Base-by-base conservation (phyloP, 495 filamentous ascomycete species). In the Lasiosphaeria hispida region DNA sequence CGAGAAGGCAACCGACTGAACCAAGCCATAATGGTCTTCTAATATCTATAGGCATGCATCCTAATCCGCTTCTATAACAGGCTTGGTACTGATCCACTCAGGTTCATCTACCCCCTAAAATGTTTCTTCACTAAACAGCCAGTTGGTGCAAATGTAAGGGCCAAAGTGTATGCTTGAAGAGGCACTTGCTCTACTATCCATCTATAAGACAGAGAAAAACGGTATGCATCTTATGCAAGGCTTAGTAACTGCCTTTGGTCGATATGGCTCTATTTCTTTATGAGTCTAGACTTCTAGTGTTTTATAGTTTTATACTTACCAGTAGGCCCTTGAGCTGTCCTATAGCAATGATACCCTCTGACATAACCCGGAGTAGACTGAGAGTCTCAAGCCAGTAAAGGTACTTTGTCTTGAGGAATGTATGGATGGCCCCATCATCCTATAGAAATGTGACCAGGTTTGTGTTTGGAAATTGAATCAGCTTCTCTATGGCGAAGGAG, bases 141-240 rank as follows among this genome's bases (percentile, higher is more conserved):
- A 6, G 69, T 17, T 30, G 60, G 60, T 18, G 30, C 42, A 23
- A 62, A 62, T n/a, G 55, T 7, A 17, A 62, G 55, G 3, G 60
- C 60, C 14, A 55, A 55, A 11, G 40, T 14, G 50, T 62, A 62
- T 17, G 50, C 37, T 42, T 62, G 55, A 14, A 62, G 60, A 17
- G 69, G 51, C 37, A n/a, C n/a, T n/a, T n/a, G n/a, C n/a, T n/a
- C n/a, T n/a, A n/a, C n/a, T n/a, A n/a, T n/a, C n/a, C n/a, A 54
- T 34, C 50, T 18, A 8, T 50, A 74, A 59, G 47, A 77, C 10
- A 60, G 60, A 37, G 69, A 53, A 52, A 78, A 76, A 11, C 71
- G 62, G 14, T 53, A 54, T 1, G 60, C 63, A 58, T 68, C 51
- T 45, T 48, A 14, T 34, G 41, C 15, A 10, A 61, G n/a, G n/a